phyloP scores from a whole-genome alignment of 345 rosid genomes.

The Linum lewisii region DNA sequence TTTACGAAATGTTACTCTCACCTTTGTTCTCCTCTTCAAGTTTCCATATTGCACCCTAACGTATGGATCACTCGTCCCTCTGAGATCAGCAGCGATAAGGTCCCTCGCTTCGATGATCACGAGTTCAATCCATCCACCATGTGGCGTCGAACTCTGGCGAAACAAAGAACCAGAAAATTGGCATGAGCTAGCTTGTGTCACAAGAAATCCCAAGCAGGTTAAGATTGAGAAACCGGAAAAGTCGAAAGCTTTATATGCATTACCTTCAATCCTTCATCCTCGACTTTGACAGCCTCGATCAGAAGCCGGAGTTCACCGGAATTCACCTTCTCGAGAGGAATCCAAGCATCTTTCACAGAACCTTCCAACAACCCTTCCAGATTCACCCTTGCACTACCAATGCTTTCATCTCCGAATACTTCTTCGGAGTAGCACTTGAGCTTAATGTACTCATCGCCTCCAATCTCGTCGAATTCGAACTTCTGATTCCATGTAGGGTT shows the following conservation, averaged over 20 bases:
- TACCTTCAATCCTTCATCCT: conserved; percentile 56
- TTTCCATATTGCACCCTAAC: conserved; percentile 86
- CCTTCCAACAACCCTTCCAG: conserved; percentile 79
- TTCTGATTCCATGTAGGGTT: conserved; percentile 62
- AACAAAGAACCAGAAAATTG: conserved; percentile 6
- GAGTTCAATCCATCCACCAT: conserved; percentile 79
- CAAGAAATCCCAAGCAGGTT: neutral
- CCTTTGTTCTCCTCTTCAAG: conserved; percentile 82
- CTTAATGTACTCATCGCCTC: conserved; percentile 65
- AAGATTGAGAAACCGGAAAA: neutral
- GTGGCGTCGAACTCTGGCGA: conserved; percentile 40
- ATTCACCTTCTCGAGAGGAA: conserved; percentile 84
- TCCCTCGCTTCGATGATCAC: conserved; percentile 81
- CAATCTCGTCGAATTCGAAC: conserved; percentile 83
- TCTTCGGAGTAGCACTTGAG: conserved; percentile 71
- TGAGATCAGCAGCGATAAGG: conserved; percentile 82
- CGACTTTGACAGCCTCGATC: conserved; percentile 57
- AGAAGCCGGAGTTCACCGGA: conserved; percentile 84
- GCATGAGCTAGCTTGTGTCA: neutral
- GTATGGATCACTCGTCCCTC: conserved; percentile 98
- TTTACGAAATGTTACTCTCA: conserved; percentile 8
- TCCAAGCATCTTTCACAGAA: conserved; percentile 59
- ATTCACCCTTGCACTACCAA: conserved; percentile 78
- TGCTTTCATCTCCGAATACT: conserved; percentile 64
- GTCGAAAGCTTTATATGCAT: conserved; percentile 9